phyloP scores from a whole-genome alignment of 306 rosid genomes.

The Medicago lupulina region DNA sequence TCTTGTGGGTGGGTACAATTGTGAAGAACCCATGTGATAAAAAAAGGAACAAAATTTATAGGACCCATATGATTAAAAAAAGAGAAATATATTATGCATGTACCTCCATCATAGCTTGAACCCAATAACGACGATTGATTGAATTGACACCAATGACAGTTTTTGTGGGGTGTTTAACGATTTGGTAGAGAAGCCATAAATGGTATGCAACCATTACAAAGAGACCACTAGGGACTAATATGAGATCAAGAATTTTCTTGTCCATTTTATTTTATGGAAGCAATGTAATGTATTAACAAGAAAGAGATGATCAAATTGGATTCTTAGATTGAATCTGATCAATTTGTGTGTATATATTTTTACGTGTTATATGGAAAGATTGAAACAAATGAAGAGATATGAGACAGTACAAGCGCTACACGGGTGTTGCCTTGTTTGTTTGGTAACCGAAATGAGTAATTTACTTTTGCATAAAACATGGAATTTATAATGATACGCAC shows the following conservation, averaged over 20 bases:
- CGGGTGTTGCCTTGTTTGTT: conserved; percentile 41
- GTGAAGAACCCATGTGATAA: background rate
- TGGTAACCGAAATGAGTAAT: conserved; percentile 29
- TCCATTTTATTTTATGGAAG: conserved; percentile 51
- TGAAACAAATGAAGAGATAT: conserved; percentile 8
- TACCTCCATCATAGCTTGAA: conserved; percentile 94
- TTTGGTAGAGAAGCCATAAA: conserved; percentile 69
- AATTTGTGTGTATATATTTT: background rate
- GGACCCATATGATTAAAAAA: background rate
- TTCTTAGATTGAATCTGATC: conserved; percentile 39
- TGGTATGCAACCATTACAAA: conserved; percentile 67
- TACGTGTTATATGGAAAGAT: background rate
- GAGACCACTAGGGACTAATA: conserved; percentile 70
- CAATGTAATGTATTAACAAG: background rate
- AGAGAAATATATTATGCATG: background rate
- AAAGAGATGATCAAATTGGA: background rate
- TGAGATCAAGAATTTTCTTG: conserved; percentile 54
- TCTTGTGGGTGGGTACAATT: background rate
- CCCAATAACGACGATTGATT: conserved; percentile 89
- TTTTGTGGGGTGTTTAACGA: conserved; percentile 63
- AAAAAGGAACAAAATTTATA: background rate
- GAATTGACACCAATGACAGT: conserved; percentile 85
- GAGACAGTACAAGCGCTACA: conserved; percentile 37
- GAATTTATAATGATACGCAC: background rate
- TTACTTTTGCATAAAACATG: conserved; percentile 19